A percentile compares a stretch with the other conserved stretches of the same genome.
Evolutionary conservation across 148 eudicot genomes (phyloP).

Genomic region (Camellia japonica): DNA sequence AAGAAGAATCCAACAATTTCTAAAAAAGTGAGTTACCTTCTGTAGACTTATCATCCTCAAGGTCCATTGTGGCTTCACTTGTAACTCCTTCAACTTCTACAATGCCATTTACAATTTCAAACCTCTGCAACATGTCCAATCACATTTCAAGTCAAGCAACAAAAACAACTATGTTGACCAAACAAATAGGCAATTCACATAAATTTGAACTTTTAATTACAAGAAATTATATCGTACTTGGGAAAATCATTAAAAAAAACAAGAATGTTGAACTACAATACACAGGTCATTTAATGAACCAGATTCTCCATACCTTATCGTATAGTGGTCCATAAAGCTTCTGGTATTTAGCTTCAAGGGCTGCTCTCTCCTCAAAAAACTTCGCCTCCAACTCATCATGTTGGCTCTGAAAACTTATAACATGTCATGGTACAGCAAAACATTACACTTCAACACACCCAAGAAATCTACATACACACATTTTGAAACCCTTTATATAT

Average conservation of each 20-base stretch:
- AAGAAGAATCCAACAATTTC: not conserved
- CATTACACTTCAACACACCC: not conserved
- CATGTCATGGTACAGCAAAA: not conserved
- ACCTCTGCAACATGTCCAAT: constrained; percentile 48
- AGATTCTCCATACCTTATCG: constrained; percentile 44
- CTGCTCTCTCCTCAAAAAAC: constrained; percentile 85
- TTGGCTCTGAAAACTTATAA: constrained; percentile 47
- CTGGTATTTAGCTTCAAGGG: constrained; percentile 88
- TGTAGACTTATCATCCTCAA: constrained; percentile 37
- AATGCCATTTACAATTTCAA: constrained; percentile 78
- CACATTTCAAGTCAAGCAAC: not conserved
- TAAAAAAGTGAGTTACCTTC: constrained; percentile 37
- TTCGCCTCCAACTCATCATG: constrained; percentile 89
- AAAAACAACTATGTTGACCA: not conserved
- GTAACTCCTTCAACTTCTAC: constrained; percentile 72
- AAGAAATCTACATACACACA: not conserved
- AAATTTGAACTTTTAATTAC: not conserved
- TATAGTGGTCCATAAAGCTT: constrained; percentile 83
- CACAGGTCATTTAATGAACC: not conserved
- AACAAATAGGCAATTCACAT: not conserved
- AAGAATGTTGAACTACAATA: not conserved
- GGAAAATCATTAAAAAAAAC: not conserved
- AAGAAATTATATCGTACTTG: not conserved
- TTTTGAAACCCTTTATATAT: not conserved
- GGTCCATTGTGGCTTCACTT: constrained; percentile 33